Evolutionary conservation across 768 basidiomycete species (phyloP).

Genomic region (Tricholoma flavovirens): DNA sequence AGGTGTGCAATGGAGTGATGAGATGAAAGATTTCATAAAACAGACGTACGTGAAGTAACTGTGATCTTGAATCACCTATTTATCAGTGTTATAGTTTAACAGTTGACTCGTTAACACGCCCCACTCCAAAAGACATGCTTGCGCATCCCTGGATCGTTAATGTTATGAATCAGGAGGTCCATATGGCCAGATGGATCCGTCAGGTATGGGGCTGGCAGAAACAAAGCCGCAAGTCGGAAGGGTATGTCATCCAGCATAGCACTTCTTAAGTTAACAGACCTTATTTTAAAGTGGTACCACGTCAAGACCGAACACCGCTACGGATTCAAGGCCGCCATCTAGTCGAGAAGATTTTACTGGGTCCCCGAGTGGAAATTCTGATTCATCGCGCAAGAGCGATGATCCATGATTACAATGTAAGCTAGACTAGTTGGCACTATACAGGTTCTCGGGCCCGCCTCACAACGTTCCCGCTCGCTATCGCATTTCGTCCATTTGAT

Average conservation of each 20-base stretch:
- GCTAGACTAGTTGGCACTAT: background rate
- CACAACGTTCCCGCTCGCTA: background rate
- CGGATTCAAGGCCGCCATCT: constrained; percentile 15
- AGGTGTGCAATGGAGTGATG: constrained; percentile 64
- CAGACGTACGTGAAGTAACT: constrained; percentile 54
- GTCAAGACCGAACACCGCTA: constrained; percentile 28
- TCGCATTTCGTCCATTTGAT: background rate
- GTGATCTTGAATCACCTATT: background rate
- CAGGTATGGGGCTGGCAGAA: constrained; percentile 79
- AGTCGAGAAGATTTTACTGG: constrained; percentile 12
- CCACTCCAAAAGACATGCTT: constrained; percentile 79
- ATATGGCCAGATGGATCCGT: constrained; percentile 86
- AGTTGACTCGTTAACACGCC: constrained; percentile 61
- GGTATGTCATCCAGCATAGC: constrained; percentile 32
- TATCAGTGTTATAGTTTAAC: constrained; percentile 26
- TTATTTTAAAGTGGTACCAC: constrained; percentile 15
- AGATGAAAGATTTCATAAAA: constrained; percentile 90
- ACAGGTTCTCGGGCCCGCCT: constrained; percentile 5
- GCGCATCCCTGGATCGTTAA: constrained; percentile 77
- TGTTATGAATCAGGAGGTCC: constrained; percentile 75
- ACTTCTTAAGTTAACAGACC: background rate
- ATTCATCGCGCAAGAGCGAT: constrained; percentile 11
- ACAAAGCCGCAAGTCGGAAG: constrained; percentile 35
- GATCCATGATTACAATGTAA: background rate
- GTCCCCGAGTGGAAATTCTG: constrained; percentile 9